Base-by-base conservation (phyloP, 352 stramenopile genomes). In the Phytophthora podocarpi region DNA sequence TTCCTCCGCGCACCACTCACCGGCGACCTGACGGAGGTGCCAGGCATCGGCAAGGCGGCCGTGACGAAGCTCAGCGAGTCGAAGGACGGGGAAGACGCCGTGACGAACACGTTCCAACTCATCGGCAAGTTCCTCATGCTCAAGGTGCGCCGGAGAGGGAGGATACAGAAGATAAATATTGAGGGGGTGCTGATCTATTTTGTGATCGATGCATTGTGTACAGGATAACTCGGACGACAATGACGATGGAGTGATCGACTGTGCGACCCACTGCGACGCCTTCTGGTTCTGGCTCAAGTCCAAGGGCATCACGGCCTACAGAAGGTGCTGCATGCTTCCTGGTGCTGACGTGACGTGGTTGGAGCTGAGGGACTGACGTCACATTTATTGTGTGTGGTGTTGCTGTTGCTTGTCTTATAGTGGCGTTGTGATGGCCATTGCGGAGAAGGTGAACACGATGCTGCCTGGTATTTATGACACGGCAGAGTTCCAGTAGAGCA, bases 61-160 rank as follows among this genome's bases (percentile, higher is more conserved):
- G 86, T 94, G 11, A 76, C 84, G 28, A 97, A 96, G 64, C 80
- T 99, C 16, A 75, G 76, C 0, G 77, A 80, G 0, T 72, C 78
- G 18, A 90, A 97, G 12, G 85, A 96, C 16, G 76, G 68, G 15
- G 58, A 70, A 34, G 93, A 98, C 27, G 73, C 81, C 37, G 81
- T 99, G 43, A 95, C 88, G 30, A 99, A 98, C 85, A 98, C 96
- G n/a, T 99, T 97, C 80, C 95, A 99, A 72, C 85, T 99, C 27
- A 97, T 99, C 64, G 97, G 95, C 72, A 98, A 99, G 67, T 93
- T 94, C 58, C 70, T 94, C 30, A 74, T 93, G 77, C 80, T 95
- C 31, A 94, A 94, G 80, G 82, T 91, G 46, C 39, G 77, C n/a
- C n/a, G n/a, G n/a, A n/a, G n/a, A n/a, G n/a, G n/a, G n/a, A n/a